Base-by-base conservation (phyloP, 2,329 filamentous ascomycete genomes). In the Chaetomiaceae sp. region DNA sequence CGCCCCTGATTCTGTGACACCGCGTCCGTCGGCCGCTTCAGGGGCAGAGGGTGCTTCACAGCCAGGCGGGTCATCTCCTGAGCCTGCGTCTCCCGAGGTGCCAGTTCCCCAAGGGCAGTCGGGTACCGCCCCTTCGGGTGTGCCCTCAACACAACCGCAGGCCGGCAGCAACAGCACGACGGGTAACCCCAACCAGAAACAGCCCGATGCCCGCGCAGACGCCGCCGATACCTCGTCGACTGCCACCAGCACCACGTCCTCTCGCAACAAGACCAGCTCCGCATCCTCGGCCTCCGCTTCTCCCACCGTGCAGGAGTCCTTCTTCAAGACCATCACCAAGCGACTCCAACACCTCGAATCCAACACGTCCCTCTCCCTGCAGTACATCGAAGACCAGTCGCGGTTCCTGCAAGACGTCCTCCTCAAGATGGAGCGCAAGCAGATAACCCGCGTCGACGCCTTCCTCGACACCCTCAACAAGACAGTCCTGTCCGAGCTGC, bases 361-460 rank as follows among this genome's bases (percentile, higher is more conserved):
- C 15, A 99, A 97, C 68, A 90, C 91, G 11, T 95, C 92, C 0
- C 77, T 97, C 11, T 96, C 91, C 0, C 76, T 97, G 8, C 89
- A 96, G 64, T 99, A 99, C 66, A 95, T 99, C 55, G 92, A 97
- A 72, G 91, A 96, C 55, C 94, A 97, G 68, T 96, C 92, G 4
- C 87, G 85, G 45, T 90, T 95, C 58, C 77, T 97, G 36, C 87
- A 92, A 43, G 90, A 96, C 60, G 89, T 90, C 0, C 89, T 96
- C 58, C 82, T 83, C 51, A 88, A 88, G 64, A 87, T 95, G 27
- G 92, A 97, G 69, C 91, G 91, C 63, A 85, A 87, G 50, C 94
- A 97, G 67, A 75, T 95, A 15, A 76, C 81, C n/a, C 94, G 92
- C 66, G 89, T 92, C 1, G 85, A 87, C 20, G 77, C 78, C 1